Percentiles rank a stretch among this genome's conserved stretches.
Conservation (phyloP, 495 filamentous ascomycete species). For the Articulospora tetracladia region DNA sequence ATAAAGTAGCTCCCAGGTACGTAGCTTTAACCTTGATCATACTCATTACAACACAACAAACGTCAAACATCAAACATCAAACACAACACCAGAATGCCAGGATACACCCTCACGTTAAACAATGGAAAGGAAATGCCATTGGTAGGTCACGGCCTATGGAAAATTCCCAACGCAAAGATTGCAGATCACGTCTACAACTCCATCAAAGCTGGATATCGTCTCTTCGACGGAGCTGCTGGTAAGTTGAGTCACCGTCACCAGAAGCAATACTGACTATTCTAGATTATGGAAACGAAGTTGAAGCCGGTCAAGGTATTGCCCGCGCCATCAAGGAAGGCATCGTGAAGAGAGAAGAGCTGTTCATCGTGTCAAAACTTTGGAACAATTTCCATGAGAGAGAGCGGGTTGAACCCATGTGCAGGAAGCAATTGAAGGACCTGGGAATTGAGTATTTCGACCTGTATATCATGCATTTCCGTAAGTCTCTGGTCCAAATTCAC, state of each 20-base stretch:
- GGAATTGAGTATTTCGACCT: constrained; percentile 81
- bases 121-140: constrained; percentile 80
- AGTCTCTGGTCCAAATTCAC: constrained; percentile 33
- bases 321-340: constrained; percentile 79
- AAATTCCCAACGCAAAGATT: constrained; percentile 70
- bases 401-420: constrained; percentile 63
- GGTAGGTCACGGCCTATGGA: constrained; percentile 81
- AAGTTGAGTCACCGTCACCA: not conserved
- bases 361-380: constrained; percentile 89
- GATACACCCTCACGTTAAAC: constrained; percentile 54
- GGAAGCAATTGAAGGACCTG: constrained; percentile 71
- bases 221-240: constrained; percentile 74
- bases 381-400: constrained; percentile 77
- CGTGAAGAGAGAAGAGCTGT: constrained; percentile 80
- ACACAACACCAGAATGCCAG: not conserved
- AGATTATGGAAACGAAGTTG: constrained; percentile 83
- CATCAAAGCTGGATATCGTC: constrained; percentile 80
- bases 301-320: constrained; percentile 73
- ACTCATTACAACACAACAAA: too few relatives aligned
- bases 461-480: constrained; percentile 78
- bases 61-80: not conserved
- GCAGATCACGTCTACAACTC: constrained; percentile 81
- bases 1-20: too few relatives aligned
- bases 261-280: not conserved
- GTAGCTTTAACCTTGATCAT: too few relatives aligned